Percentiles rank a stretch among this genome's conserved stretches.
These are phyloP conservation scores for Dispira parvispora DNA, from an alignment of 192 early-diverging fungal genomes.

Conservation along the genomic window DNA sequence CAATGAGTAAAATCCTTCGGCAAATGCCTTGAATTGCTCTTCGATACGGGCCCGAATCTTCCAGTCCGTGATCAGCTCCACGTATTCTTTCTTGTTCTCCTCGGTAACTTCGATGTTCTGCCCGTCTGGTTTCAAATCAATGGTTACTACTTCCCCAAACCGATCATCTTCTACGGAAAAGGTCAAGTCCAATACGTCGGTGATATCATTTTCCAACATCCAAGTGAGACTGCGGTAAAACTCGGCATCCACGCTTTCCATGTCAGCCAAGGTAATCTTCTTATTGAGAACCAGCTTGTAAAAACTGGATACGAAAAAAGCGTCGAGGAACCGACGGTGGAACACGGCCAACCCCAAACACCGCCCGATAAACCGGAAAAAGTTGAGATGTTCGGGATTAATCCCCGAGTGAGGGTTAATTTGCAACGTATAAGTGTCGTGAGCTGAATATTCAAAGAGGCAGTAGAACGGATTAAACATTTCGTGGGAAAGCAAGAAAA, in stretches of 20 bases:
- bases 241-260: constrained; percentile 12
- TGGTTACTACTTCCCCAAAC: constrained; percentile 12
- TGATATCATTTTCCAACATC: constrained; percentile 16
- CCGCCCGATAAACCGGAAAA: constrained; percentile 14
- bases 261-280: constrained; percentile 9
- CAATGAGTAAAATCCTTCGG: constrained; percentile 9
- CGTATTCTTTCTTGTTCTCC: constrained; percentile 14
- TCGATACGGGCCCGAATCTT: constrained; percentile 8
- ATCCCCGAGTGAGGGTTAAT: constrained; percentile 16
- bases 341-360: constrained; percentile 13
- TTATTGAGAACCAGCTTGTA: constrained; percentile 13
- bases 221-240: constrained; percentile 11
- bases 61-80: constrained; percentile 11
- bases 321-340: constrained; percentile 13
- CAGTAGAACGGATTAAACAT: constrained; percentile 14
- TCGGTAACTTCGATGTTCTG: constrained; percentile 14
- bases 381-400: constrained; percentile 15
- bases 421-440: constrained; percentile 10
- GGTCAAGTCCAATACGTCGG: constrained; percentile 9
- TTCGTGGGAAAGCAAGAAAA: constrained; percentile 14
- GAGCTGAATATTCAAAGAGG: constrained; percentile 11
- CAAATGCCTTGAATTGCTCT: constrained; percentile 8
- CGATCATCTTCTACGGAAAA: constrained; percentile 12
- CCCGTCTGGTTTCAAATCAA: constrained; percentile 13
- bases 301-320: constrained; percentile 10